Conservation (phyloP, 352 stramenopile genomes). For the Pythium phragmitis region DNA sequence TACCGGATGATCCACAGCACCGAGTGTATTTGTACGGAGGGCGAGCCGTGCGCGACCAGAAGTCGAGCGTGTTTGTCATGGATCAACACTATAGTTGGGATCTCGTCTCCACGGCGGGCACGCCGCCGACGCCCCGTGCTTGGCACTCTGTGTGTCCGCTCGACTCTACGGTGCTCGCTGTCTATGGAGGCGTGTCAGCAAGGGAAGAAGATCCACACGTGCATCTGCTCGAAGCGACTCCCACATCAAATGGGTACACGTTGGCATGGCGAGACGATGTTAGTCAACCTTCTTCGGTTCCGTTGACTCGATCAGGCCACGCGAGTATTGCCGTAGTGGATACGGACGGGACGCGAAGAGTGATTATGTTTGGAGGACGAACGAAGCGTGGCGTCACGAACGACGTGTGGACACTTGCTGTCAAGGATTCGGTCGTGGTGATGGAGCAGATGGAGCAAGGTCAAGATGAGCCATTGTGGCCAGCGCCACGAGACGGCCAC, state of each 20-base stretch:
- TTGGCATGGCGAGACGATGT: constrained; percentile 10
- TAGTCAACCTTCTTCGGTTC: background rate
- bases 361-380: constrained; percentile 60
- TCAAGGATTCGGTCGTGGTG: background rate
- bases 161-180: constrained; percentile 26
- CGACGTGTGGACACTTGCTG: constrained; percentile 29
- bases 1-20: constrained; percentile 26
- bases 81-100: constrained; percentile 53
- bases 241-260: background rate
- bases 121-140: constrained; percentile 40
- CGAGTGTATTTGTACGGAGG: constrained; percentile 45
- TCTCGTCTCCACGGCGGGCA: constrained; percentile 26
- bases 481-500: constrained; percentile 57
- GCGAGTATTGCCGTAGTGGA: constrained; percentile 33
- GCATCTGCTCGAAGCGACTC: constrained; percentile 31
- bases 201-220: constrained; percentile 49
- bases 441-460: background rate
- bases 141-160: constrained; percentile 55
- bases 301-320: constrained; percentile 45
- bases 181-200: constrained; percentile 66
- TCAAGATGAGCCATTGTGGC: constrained; percentile 26
- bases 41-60: constrained; percentile 61
- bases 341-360: constrained; percentile 6
- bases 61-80: constrained; percentile 43
- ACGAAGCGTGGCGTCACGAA: constrained; percentile 63